phyloP scores from a whole-genome alignment of 208 protist species.

The Leishmania mexicana region DNA sequence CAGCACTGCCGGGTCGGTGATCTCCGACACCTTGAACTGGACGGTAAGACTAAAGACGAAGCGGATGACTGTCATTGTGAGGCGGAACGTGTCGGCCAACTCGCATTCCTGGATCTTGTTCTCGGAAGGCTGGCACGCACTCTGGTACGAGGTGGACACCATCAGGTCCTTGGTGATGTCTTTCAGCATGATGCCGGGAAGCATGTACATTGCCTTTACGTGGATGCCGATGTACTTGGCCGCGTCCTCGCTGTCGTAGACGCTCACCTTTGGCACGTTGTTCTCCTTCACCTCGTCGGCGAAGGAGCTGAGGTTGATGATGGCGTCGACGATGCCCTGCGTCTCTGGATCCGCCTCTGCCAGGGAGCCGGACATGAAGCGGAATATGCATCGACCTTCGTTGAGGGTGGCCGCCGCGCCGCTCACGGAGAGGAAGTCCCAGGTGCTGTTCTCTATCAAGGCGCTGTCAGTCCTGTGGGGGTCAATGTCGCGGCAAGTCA shows the following conservation, averaged over 20 bases:
- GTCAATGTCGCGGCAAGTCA: slow-evolving; percentile 62
- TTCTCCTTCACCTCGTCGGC: slow-evolving; percentile 76
- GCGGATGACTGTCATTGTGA: slow-evolving; percentile 70
- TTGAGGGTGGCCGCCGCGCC: slow-evolving; percentile 51
- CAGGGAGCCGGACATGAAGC: slow-evolving; percentile 69
- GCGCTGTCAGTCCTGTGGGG: slow-evolving; percentile 37
- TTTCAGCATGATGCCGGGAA: slow-evolving; percentile 62
- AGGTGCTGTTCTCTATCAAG: slow-evolving; percentile 53
- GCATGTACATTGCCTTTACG: slow-evolving; percentile 90
- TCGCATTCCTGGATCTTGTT: slow-evolving; percentile 71
- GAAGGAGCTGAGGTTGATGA: slow-evolving; percentile 83
- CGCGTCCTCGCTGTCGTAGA: slow-evolving; percentile 48
- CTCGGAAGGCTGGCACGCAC: slow-evolving; percentile 73
- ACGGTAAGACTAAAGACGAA: slow-evolving; percentile 88
- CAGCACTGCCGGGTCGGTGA: slow-evolving; percentile 65
- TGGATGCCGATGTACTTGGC: slow-evolving; percentile 78
- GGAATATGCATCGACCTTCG: slow-evolving; percentile 70
- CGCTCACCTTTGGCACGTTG: slow-evolving; percentile 78
- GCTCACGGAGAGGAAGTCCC: slow-evolving; percentile 78
- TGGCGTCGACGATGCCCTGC: slow-evolving; percentile 56
- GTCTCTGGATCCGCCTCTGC: slow-evolving; percentile 46
- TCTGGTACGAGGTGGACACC: slow-evolving; percentile 77
- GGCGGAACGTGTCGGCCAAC: slow-evolving; percentile 73
- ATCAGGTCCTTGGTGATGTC: slow-evolving; percentile 71
- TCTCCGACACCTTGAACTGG: slow-evolving; percentile 86